phyloP scores from a whole-genome alignment of 495 filamentous ascomycete genomes.

The Penicillium goetzii region DNA sequence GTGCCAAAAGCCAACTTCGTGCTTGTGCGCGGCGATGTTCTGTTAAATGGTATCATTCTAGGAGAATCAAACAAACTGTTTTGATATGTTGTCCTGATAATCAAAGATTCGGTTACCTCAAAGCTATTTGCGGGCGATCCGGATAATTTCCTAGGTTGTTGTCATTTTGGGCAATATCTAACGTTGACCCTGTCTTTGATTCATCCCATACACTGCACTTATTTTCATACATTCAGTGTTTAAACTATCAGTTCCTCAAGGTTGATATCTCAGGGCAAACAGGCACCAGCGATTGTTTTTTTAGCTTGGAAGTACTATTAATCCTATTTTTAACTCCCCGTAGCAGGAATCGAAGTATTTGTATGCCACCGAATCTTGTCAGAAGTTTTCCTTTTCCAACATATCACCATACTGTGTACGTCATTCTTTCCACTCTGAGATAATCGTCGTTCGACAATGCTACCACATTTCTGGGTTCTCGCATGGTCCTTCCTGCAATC shows the following conservation, averaged over 20 bases:
- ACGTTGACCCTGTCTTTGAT: not conserved
- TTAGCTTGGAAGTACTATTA: not conserved
- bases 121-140: not conserved
- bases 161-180: slow-evolving; percentile 1
- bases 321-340: not conserved
- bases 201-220: not conserved
- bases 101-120: not conserved
- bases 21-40: not conserved
- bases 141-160: not conserved
- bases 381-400: not conserved
- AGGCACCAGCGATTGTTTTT: not conserved
- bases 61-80: not conserved
- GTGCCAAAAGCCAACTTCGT: not conserved
- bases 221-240: not conserved
- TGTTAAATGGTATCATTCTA: not conserved
- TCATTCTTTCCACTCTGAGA: not conserved
- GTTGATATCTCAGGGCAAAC: not conserved
- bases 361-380: not conserved
- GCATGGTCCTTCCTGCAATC: slow-evolving; percentile 5
- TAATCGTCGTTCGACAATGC: not conserved
- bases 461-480: slow-evolving; percentile 1
- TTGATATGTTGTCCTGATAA: not conserved
- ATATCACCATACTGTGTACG: not conserved
- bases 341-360: not conserved
- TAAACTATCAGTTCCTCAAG: not conserved